Conservation (phyloP, 805 yeast genomes). For the Wickerhamomyces rabaulensis region DNA sequence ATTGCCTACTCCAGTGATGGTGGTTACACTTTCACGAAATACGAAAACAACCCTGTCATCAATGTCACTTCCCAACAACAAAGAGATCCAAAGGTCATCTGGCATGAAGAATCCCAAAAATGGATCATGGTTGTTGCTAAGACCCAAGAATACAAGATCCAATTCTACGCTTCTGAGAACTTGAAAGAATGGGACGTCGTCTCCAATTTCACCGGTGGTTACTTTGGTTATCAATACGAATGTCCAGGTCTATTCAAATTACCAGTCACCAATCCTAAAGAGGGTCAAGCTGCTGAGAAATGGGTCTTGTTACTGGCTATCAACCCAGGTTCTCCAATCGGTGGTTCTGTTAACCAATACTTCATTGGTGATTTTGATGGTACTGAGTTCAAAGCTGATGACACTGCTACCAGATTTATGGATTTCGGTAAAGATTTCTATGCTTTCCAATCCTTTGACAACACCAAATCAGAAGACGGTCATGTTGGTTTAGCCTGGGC, state of each 20-base stretch:
- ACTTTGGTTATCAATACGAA: conserved; percentile 35
- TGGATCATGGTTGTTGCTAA: conserved; percentile 29
- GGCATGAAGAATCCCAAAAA: conserved; percentile 26
- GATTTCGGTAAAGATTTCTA: conserved; percentile 36
- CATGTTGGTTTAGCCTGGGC: conserved; percentile 38
- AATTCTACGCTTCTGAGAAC: conserved; percentile 24
- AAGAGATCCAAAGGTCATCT: conserved; percentile 33
- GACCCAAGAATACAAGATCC: conserved; percentile 26
- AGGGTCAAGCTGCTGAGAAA: conserved; percentile 15
- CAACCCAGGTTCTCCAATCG: conserved; percentile 38
- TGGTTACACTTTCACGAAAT: conserved; percentile 29
- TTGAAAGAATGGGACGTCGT: conserved; percentile 25
- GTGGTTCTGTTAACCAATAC: conserved; percentile 36
- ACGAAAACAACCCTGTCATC: conserved; percentile 28
- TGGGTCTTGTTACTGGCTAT: conserved; percentile 36
- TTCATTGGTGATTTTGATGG: conserved; percentile 39
- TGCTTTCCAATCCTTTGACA: conserved; percentile 32
- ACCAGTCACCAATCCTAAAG: conserved; percentile 19
- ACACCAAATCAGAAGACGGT: conserved; percentile 15
- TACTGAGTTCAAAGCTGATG: conserved; percentile 28
- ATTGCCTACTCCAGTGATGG: conserved; percentile 32
- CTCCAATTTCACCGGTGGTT: conserved; percentile 26
- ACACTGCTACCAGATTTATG: conserved; percentile 23
- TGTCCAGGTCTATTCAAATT: conserved; percentile 34
- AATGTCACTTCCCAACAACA: conserved; percentile 26